phyloP scores from a whole-genome alignment of 805 yeast species.

The Clavispora phyllophila region DNA sequence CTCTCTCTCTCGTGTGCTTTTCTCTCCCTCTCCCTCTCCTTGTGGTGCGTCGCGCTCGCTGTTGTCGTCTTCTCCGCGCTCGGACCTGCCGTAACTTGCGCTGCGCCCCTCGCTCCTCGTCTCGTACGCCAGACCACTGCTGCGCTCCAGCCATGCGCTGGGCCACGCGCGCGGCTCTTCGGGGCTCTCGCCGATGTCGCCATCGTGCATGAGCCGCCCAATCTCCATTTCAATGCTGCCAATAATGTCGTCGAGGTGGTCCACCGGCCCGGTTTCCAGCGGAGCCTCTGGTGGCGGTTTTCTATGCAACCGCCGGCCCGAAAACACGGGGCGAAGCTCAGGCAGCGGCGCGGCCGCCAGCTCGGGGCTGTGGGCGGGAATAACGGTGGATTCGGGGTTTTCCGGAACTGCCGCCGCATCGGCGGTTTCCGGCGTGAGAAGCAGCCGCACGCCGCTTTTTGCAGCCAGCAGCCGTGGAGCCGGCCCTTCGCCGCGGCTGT shows the following conservation, averaged over 20 bases:
- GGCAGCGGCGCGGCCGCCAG: neutral
- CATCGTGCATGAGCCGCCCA: constrained; percentile 14
- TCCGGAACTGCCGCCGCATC: neutral
- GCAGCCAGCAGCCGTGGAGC: neutral
- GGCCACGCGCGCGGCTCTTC: neutral
- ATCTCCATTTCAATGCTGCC: constrained; percentile 21
- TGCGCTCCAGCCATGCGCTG: neutral
- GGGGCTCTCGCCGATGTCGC: neutral
- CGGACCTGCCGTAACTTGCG: neutral
- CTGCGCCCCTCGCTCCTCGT: neutral
- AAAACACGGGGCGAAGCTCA: neutral
- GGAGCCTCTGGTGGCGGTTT: neutral
- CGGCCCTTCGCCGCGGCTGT: neutral
- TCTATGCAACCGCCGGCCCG: neutral
- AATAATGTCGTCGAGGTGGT: constrained; percentile 18
- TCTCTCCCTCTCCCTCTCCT: too few relatives aligned
- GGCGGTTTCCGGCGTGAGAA: neutral
- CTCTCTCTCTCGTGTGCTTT: too few relatives aligned
- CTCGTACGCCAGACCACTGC: neutral
- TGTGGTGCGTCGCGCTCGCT: too few relatives aligned
- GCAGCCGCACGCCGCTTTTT: neutral
- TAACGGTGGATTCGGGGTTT: too few relatives aligned
- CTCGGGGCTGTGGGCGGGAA: neutral
- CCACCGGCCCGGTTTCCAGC: neutral
- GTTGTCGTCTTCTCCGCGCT: neutral